Evolutionary conservation across 345 rosid genomes (phyloP), one percentile per base, ranked within the genome.

Genomic region (Erysimum cheiranthoides): DNA sequence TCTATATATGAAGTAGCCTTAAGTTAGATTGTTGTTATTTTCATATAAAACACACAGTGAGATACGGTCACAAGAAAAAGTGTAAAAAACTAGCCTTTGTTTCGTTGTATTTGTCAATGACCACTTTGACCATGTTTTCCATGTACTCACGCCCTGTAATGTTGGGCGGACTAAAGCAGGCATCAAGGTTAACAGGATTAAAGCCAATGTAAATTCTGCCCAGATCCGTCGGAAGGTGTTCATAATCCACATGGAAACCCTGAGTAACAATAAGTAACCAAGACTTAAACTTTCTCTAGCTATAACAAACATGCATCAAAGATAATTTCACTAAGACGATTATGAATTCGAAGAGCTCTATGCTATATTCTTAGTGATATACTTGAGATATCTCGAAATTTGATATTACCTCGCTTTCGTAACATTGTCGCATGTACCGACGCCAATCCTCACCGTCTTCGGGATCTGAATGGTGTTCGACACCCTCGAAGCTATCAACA

Each of bases 21-120:
- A 43, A 35, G 39, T 7, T 35, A 35, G 39, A 35, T 35, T 35
- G 8, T 35, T 7, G 7, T 13, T 13, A 43, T 2, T 42, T 42
- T 42, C 46, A 43, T 17, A 5, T 43, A 43, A 43, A n/a, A n/a
- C n/a, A 43, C 16, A 43, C 17, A 43, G 47, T 43, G 8, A 2
- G 5, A 5, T 3, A 43, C 17, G 5, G 4, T 4, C 2, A 40
- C 4, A 12, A 40, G 12, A 40, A 12, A 12, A 13, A 40, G 32
- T 31, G 32, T 31, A 40, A 5, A 12, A 40, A 14, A 43, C 47
- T 13, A 43, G 47, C 66, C 50, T 61, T 21, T 5, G 30, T 10
- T 38, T 60, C 30, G 46, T 60, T 60, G 46, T 35, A 18, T 60
- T 60, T 60, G 2, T 39, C 46, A 60, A 60, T 60, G n/a, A 21